A percentile compares a stretch with the other conserved stretches of the same genome.
phyloP scores from a whole-genome alignment of 257 asterid genomes.

The Lantana camara region DNA sequence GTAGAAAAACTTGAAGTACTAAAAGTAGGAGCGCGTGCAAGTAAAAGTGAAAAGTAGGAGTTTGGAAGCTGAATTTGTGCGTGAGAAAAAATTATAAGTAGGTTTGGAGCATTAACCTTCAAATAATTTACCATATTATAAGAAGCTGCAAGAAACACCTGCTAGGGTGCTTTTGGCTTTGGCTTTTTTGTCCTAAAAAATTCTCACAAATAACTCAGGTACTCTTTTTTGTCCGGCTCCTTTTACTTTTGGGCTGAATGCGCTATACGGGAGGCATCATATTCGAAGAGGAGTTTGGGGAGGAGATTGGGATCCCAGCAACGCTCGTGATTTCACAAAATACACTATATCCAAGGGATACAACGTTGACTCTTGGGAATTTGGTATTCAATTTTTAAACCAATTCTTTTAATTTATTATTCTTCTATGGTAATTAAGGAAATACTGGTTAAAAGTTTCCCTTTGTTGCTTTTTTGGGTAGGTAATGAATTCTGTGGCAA shows the following conservation, averaged over 20 bases:
- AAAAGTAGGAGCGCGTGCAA: too few species aligned
- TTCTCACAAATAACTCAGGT: too few species aligned
- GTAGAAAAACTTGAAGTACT: too few species aligned
- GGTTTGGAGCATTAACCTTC: too few species aligned
- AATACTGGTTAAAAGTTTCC: constrained; percentile 18
- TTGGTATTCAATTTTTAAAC: constrained; percentile 49
- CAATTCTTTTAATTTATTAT: background rate
- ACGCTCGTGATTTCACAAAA: constrained; percentile 67
- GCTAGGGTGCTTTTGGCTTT: too few species aligned
- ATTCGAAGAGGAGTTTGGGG: constrained; percentile 53
- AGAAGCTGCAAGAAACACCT: too few species aligned
- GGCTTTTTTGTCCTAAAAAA: too few species aligned
- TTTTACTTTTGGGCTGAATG: constrained; percentile 85
- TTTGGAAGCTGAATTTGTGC: too few species aligned
- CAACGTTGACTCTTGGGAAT: constrained; percentile 87
- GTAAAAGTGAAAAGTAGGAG: too few species aligned
- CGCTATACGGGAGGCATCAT: constrained; percentile 75
- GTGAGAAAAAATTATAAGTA: too few species aligned
- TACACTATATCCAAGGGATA: constrained; percentile 78
- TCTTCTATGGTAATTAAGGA: constrained; percentile 15
- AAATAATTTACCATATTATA: too few species aligned
- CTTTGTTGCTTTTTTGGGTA: constrained; percentile 29
- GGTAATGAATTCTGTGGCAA: constrained; percentile 92
- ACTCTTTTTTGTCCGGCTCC: too few species aligned
- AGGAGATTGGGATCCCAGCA: constrained; percentile 82